phyloP scores from a whole-genome alignment of 768 basidiomycete genomes.

The Suillus bovinus region DNA sequence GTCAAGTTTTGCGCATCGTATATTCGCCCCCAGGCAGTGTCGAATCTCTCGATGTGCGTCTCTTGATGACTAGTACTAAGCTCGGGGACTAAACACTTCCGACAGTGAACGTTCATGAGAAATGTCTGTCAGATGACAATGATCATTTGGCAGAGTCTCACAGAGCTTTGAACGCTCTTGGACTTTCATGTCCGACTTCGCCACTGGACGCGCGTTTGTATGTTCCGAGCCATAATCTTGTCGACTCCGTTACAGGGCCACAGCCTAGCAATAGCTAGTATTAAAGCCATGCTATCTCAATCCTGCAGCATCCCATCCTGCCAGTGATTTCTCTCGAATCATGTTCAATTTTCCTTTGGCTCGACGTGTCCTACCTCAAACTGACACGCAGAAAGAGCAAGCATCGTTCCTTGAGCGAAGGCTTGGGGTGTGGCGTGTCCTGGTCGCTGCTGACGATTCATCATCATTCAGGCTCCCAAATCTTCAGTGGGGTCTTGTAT shows the following conservation, averaged over 20 bases:
- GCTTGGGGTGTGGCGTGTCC: slow-evolving; percentile 28
- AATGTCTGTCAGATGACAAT: too few relatives aligned
- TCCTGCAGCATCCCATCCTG: background rate
- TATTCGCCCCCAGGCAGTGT: too few relatives aligned
- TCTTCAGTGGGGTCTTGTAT: slow-evolving; percentile 13
- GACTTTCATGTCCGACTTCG: background rate
- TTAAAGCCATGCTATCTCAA: background rate
- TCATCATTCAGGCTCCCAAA: slow-evolving; percentile 8
- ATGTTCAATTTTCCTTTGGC: background rate
- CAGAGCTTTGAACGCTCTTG: background rate
- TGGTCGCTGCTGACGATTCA: slow-evolving; percentile 16
- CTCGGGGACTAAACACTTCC: background rate
- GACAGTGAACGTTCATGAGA: background rate
- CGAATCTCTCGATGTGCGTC: too few relatives aligned
- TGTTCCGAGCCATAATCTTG: background rate
- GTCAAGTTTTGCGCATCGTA: too few relatives aligned
- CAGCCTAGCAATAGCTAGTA: background rate
- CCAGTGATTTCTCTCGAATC: background rate
- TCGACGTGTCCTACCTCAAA: background rate
- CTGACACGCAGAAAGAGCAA: slow-evolving; percentile 4
- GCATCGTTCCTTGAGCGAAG: slow-evolving; percentile 11
- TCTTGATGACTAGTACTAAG: too few relatives aligned
- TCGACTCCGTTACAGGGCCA: background rate
- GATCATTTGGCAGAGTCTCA: too few relatives aligned
- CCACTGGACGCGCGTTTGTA: background rate